Evolutionary conservation across 306 rosid species (phyloP), one percentile per base, ranked within the genome.

Genomic region (Prunus kanzakura): DNA sequence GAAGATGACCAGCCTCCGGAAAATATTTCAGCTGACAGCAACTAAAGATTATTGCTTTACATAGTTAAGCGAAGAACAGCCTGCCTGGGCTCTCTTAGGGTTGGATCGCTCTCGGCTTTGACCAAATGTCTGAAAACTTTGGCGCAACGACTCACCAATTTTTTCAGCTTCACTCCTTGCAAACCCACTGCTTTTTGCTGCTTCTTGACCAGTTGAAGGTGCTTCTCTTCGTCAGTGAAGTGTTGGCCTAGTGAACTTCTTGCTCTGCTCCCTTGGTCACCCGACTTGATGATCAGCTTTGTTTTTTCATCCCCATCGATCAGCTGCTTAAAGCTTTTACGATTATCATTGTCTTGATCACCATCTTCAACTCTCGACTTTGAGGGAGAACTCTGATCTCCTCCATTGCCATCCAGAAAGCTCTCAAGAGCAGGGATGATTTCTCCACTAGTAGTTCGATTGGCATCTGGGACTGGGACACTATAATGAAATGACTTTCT

Each of bases 301-400:
- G 47, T 71, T 57, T 78, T 71, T 18, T 49, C 81, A 41, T 83
- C 87, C 4, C 87, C 89, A 12, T 49, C 75, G 79, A 93, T 86
- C 74, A 93, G 84, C 47, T 93, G 93, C 84, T 93, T 89, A 89
- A 93, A 81, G 85, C 96, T 91, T 47, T 79, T 93, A 55, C 80
- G 91, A 20, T 51, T 18, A 5, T 84, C 91, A 29, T 51, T 60
- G 15, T 79, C 64, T 43, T 1, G 63, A 20, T 78, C 83, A 2
- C 19, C 64, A 16, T 20, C 73, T 41, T 14, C 46, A 12, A 29
- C 58, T 58, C 52, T 20, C 3, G 29, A 56, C 6, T 23, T 23
- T 25, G 15, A 10, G 15, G 29, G 20, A 1, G 15, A 56, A 60
- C 32, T 25, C 38, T 25, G 18, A 11, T 60, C 64, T 23, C 7